Evolutionary conservation across 345 rosid species (phyloP).

Genomic region (Populus nigra): DNA sequence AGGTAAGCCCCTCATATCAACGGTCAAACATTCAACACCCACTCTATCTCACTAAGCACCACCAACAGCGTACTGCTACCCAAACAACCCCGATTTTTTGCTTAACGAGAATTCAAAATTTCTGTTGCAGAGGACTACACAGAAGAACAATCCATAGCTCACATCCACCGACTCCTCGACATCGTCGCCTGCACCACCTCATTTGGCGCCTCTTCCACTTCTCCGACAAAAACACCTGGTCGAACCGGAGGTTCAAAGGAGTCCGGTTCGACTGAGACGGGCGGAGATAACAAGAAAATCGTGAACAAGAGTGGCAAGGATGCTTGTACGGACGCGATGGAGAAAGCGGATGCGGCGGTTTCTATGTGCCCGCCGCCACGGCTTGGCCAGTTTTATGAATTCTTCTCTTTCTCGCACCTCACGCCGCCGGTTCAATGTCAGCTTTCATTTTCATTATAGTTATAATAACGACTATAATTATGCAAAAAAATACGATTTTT

Average conservation of each 20-base stretch:
- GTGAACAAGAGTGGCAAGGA: slow-evolving; percentile 23
- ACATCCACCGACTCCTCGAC: slow-evolving; percentile 36
- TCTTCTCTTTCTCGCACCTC: slow-evolving; percentile 34
- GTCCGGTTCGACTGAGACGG: slow-evolving; percentile 26
- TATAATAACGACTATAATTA: neutral
- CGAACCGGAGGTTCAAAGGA: slow-evolving; percentile 34
- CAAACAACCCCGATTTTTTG: neutral
- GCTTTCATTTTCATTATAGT: neutral
- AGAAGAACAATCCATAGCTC: slow-evolving; percentile 22
- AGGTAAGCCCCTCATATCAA: slow-evolving; percentile 39
- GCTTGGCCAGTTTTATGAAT: slow-evolving; percentile 35
- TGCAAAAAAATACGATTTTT: neutral
- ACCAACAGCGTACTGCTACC: neutral
- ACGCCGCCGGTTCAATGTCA: slow-evolving; percentile 34
- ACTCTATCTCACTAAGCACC: neutral
- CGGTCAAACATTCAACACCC: slow-evolving; percentile 3
- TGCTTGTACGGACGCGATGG: slow-evolving; percentile 6
- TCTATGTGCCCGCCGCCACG: slow-evolving; percentile 33
- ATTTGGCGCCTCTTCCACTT: slow-evolving; percentile 38
- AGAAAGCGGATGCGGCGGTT: slow-evolving; percentile 18
- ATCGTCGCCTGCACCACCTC: slow-evolving; percentile 35
- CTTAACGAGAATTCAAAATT: slow-evolving; percentile 13
- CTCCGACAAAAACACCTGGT: slow-evolving; percentile 42
- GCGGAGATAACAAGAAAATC: neutral
- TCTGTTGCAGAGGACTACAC: slow-evolving; percentile 28